Base-by-base conservation (phyloP, 2,329 filamentous ascomycete genomes). In the Penicillium occitanis region DNA sequence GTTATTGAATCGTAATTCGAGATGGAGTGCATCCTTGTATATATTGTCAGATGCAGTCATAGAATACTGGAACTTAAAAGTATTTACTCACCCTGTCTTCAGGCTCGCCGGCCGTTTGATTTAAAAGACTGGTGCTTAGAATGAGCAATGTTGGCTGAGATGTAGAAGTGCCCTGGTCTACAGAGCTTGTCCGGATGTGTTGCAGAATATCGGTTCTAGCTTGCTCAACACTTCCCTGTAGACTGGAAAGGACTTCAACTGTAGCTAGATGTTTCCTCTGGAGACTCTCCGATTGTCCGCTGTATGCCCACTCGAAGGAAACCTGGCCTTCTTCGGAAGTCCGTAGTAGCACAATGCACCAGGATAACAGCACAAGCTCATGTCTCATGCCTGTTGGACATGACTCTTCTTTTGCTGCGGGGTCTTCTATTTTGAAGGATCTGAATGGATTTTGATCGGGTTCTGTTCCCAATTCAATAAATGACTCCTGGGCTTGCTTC, bases 261-360 rank as follows among this genome's bases (percentile, higher is more conserved):
- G 40, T 48, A 13, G 28, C 17, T 17, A 58, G 33, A 1, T 2
- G 17, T 2, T 19, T 2, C 1, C 5, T n/a, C 3, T 33, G n/a
- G 5, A 40, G 11, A 37, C 2, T 14, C 2, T 17, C n/a, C 8
- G 66, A 62, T 58, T 25, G 61, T 48, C 17, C 13, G 17, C 66
- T 70, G 68, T 79, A 78, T 3, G 73, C 68, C 81, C 81, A 83
- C 3, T 82, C 78, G 67, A 72, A 83, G 14, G 59, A 69, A 11
- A 76, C 68, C 17, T 75, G 71, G 42, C 72, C 72, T 17, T 78
- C 78, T 68, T 84, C 82, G 10, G 73, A 73, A 1, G 77, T 80
- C 11, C 81, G 75, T 64, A 82, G 65, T 7, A 83, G 77, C 6
- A 81, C 76, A 13, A 83, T 73, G 14, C 82, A 74, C 82, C 82